Base-by-base conservation (phyloP, 352 stramenopile species). In the Saprolegnia diclina region DNA sequence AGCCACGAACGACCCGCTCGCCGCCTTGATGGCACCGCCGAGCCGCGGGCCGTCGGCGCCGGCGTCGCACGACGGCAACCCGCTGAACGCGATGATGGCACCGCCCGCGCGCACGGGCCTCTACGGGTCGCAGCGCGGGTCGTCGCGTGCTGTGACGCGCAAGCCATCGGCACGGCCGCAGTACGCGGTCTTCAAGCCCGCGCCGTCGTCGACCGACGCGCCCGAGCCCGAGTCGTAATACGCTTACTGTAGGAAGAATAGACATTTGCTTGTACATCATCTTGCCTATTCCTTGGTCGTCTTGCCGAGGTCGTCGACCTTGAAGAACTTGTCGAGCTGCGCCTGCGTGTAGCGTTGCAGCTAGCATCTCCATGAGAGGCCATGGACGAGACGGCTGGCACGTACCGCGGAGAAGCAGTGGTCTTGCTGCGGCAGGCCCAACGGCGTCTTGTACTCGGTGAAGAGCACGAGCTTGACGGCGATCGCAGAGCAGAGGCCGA, bases 151-250 rank as follows among this genome's bases (percentile, higher is more conserved):
- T 52, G 62, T 73, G 22, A 66, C 69, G 66, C 67, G 22, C 73
- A 80, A 61, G 42, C 19, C 66, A 22, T 81, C 86, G 7, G 80
- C 83, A 5, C 87, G 86, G 46, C 87, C 86, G 22, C 86, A 94
- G 73, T 95, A 92, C 72, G 85, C 85, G 22, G 86, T 95, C 48
- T 95, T 95, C 73, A 95, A 95, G 72, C 87, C 85, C 0, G 78
- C 55, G 55, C 71, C 81, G 46, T 56, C 74, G 6, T 73, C 71
- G 13, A 69, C 73, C 2, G 46, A 70, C 18, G 50, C 63, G 5
- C 46, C 72, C 19, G 62, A 64, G 14, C 45, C 72, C 19, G 14
- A 44, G 14, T 59, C 13, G 52, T 35, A n/a, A 61, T 57, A 40
- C 21, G 18, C 24, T 26, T 5, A 24, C 7, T 52, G 29, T 35